Evolutionary conservation across 495 filamentous ascomycete genomes (phyloP), one percentile per base, ranked within the genome.

Genomic region (Aspergillus ostianus): DNA sequence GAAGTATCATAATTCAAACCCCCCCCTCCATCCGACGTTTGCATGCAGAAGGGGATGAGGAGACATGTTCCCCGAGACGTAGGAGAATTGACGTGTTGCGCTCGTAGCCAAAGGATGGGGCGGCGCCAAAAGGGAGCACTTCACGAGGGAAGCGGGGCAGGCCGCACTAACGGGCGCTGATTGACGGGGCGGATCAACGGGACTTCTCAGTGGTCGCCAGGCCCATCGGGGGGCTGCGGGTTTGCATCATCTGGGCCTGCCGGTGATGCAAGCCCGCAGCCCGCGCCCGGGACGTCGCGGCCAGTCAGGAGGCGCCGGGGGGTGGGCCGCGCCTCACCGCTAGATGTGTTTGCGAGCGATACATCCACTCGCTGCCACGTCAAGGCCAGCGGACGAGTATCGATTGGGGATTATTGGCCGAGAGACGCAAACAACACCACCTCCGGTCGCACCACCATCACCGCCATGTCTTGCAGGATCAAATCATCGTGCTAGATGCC

Each of bases 381-480:
- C 65, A 67, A 58, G 55, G 15, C 26, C 41, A 29, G 30, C 50
- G 29, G 51, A 29, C 51, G 53, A 30, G 56, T 41, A 13, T 13
- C 36, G 8, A 41, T 41, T 41, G 36, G 36, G 4, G 26, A 7
- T 45, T 32, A 65, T 65, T 65, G 63, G 63, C 17, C 50, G 52
- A 53, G 17, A 32, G 19, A 50, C 9, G n/a, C 58, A 50, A 56
- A 58, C 51, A 59, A 53, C 57, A 64, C 54, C 53, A 53, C 54
- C 57, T 57, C 56, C 51, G 21, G 55, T 55, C 59, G 63, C 63
- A 65, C 57, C 56, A 58, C 61, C 60, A 72, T 72, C 73, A 72
- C 73, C 71, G 65, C 69, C 66, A 66, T 65, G 63, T 61, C 56
- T 55, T 47, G 63, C 63, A 65, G 63, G 47, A 55, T 56, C 64